Evolutionary conservation across 1,284 basidiomycete species (phyloP), one percentile per base, ranked within the genome.

Genomic region (Cerioporus squamosus): DNA sequence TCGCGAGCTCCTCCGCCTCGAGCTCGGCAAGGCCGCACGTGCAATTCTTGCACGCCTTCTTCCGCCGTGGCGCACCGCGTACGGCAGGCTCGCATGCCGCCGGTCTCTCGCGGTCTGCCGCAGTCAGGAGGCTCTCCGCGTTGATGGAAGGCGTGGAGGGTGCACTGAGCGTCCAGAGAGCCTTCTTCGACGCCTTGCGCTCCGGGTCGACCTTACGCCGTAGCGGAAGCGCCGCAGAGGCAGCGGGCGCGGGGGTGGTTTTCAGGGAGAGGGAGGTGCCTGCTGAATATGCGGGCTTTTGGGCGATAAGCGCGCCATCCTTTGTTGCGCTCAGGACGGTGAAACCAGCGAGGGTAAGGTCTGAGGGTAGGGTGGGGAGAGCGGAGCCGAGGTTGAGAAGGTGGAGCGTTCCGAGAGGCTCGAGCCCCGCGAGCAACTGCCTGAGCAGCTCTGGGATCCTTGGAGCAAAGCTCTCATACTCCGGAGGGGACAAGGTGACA

Each of bases 41-140:
- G 75, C 95, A 98, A 71, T 87, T 88, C 80, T 97, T 97, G 84
- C 95, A 98, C 36, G 96, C 96, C 72, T 89, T 88, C 81, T 93
- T 93, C 66, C 87, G 78, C 62, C 88, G 79, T n/a, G 86, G 83
- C 12, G 78, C 78, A 23, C 74, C 74, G 14, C 77, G 65, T 36
- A 73, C 78, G 10, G 81, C 74, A 17, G 90, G 89, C 70, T 88
- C 89, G 68, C 91, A 91, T 22, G 81, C 80, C 17, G 84, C 78
- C 0, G 91, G 91, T 5, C 90, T 84, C 51, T 79, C 79, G 55
- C 86, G 86, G 70, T 94, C 92, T 20, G 82, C 86, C 22, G 83
- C 78, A 7, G 91, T 94, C 45, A 94, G 79, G 39, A 94, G 81
- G 26, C 83, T 78, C 62, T 93, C 90, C 2, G 90, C 82, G 70